phyloP scores from a whole-genome alignment of 345 rosid species.

The Barbarea vulgaris region DNA sequence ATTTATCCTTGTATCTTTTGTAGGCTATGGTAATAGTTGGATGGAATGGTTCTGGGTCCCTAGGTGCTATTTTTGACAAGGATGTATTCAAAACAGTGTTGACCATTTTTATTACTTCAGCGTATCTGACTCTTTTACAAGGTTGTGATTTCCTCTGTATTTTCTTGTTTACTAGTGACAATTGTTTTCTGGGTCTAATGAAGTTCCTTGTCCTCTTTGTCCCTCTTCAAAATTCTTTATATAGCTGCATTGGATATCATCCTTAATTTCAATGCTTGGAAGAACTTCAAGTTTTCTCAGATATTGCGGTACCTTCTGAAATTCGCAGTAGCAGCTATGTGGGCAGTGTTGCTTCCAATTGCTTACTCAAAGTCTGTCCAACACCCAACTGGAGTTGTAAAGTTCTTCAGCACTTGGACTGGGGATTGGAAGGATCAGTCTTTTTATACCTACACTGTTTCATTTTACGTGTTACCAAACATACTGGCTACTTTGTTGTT shows the following conservation, averaged over 20 bases:
- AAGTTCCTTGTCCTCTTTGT: neutral
- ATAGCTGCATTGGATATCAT: slow-evolving; percentile 83
- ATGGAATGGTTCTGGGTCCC: slow-evolving; percentile 77
- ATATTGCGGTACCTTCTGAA: slow-evolving; percentile 77
- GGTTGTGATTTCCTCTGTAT: slow-evolving; percentile 45
- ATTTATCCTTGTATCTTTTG: slow-evolving; percentile 28
- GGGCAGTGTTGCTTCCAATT: slow-evolving; percentile 87
- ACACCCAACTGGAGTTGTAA: slow-evolving; percentile 73
- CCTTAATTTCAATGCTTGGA: slow-evolving; percentile 85
- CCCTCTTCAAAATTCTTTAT: slow-evolving; percentile 21
- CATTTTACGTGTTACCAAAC: slow-evolving; percentile 76
- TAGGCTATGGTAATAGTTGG: slow-evolving; percentile 97
- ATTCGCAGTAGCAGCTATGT: slow-evolving; percentile 71
- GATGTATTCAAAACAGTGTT: slow-evolving; percentile 68
- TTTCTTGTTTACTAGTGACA: slow-evolving; percentile 13
- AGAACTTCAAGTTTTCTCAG: slow-evolving; percentile 73
- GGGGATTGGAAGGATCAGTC: slow-evolving; percentile 68
- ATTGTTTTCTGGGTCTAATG: slow-evolving; percentile 23
- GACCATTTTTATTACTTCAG: slow-evolving; percentile 82
- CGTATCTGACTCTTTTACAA: slow-evolving; percentile 84
- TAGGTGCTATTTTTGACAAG: slow-evolving; percentile 58
- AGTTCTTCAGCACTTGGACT: slow-evolving; percentile 68
- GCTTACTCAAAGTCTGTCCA: slow-evolving; percentile 74
- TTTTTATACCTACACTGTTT: slow-evolving; percentile 67
- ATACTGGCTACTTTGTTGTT: slow-evolving; percentile 70